These are phyloP conservation scores for Gamarada debralockiae DNA, from an alignment of 495 filamentous ascomycete genomes.

Conservation along the genomic window DNA sequence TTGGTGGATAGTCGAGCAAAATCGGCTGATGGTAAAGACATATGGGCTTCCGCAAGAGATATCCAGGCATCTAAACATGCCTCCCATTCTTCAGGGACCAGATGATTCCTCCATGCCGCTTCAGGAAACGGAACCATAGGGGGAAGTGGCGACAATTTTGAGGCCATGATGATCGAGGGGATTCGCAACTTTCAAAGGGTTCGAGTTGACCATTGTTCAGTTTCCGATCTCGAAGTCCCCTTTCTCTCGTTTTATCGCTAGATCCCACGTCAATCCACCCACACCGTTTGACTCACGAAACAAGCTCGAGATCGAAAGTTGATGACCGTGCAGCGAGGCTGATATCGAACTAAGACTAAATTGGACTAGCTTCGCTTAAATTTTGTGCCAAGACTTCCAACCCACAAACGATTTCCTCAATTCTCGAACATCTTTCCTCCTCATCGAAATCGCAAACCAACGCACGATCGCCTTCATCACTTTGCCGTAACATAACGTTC, in stretches of 20 bases:
- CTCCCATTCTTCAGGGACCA: conserved; percentile 71
- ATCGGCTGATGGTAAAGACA: conserved; percentile 50
- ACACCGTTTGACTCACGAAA: not conserved
- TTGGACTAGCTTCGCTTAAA: conserved; percentile 5
- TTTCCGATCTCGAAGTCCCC: no score
- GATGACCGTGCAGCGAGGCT: no score
- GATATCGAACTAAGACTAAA: no score
- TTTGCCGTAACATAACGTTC: conserved; percentile 69
- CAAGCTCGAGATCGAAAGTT: not conserved
- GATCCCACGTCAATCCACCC: not conserved
- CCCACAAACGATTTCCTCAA: conserved; percentile 21
- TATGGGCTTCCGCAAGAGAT: conserved; percentile 55
- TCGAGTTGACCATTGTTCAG: no score
- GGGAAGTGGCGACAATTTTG: conserved; percentile 41
- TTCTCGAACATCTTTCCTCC: conserved; percentile 8
- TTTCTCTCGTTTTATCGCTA: no score
- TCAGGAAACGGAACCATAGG: conserved; percentile 73
- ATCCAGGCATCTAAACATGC: conserved; percentile 76
- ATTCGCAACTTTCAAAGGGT: not conserved
- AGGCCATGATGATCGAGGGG: conserved; percentile 11
- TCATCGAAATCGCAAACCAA: conserved; percentile 3
- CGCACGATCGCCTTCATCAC: conserved; percentile 64
- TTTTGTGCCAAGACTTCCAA: conserved; percentile 38
- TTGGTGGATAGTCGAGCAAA: conserved; percentile 46
- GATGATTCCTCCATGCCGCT: conserved; percentile 56